These are phyloP conservation scores for Mucor lusitanicus DNA, from an alignment of 371 early-diverging fungal species.

Conservation along the genomic window DNA sequence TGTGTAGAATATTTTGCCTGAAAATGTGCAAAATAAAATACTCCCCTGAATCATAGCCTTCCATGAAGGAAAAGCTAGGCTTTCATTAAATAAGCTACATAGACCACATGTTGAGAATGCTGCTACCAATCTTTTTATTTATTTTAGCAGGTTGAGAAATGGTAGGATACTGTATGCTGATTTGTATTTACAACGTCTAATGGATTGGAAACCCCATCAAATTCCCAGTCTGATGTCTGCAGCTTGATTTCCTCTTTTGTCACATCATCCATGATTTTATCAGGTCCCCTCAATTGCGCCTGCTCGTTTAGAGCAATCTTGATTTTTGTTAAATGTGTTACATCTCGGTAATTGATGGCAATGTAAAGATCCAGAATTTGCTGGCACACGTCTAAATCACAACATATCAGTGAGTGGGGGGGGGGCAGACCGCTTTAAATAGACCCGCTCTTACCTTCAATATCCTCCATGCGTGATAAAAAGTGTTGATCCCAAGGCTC, in stretches of 20 bases:
- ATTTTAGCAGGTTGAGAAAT: slow-evolving; percentile 23
- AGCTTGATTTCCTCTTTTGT: slow-evolving; percentile 31
- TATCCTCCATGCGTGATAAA: slow-evolving; percentile 55
- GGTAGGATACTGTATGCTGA: slow-evolving; percentile 51
- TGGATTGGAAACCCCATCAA: slow-evolving; percentile 24
- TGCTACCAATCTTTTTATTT: too few species aligned
- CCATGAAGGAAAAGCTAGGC: too few species aligned
- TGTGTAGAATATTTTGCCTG: too few species aligned
- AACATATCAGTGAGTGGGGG: background rate
- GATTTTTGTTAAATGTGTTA: slow-evolving; percentile 46
- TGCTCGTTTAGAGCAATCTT: slow-evolving; percentile 60
- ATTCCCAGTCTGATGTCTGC: slow-evolving; percentile 30
- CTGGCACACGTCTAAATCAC: slow-evolving; percentile 52
- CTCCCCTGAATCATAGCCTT: too few species aligned
- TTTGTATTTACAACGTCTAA: slow-evolving; percentile 48
- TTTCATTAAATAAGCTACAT: too few species aligned
- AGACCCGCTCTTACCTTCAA: slow-evolving; percentile 36
- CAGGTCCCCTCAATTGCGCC: slow-evolving; percentile 40
- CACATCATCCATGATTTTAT: slow-evolving; percentile 33
- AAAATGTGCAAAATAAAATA: too few species aligned
- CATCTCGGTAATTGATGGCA: slow-evolving; percentile 31
- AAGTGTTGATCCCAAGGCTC: slow-evolving; percentile 51
- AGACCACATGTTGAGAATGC: too few species aligned
- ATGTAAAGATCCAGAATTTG: slow-evolving; percentile 61
- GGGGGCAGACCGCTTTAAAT: background rate